Conservation (phyloP, 192 early-diverging fungal genomes). For the Rhizoclosmatium sp. region DNA sequence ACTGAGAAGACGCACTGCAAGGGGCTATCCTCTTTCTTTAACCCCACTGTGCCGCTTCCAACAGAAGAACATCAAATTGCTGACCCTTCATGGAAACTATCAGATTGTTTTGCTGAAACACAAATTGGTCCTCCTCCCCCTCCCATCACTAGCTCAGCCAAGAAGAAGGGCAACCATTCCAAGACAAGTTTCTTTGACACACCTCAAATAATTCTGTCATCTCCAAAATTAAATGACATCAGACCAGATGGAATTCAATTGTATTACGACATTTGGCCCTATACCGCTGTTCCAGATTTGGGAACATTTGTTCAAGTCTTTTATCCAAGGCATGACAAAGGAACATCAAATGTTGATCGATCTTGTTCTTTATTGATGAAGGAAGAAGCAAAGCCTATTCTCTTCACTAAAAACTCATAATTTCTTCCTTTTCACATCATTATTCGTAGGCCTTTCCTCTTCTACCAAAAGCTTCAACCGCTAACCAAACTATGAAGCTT, state of each 20-base stretch:
- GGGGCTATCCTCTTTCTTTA: neutral
- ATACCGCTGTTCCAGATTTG: neutral
- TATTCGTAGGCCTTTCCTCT: neutral
- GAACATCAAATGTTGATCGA: neutral
- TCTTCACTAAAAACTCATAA: too few species aligned
- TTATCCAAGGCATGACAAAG: neutral
- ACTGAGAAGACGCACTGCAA: neutral
- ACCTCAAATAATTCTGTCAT: too few species aligned
- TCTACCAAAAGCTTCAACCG: neutral
- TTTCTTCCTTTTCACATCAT: neutral
- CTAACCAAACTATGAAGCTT: neutral
- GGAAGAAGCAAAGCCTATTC: neutral
- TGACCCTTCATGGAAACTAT: neutral
- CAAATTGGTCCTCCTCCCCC: too few species aligned
- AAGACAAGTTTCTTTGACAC: too few species aligned
- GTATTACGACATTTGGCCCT: constrained; percentile 2
- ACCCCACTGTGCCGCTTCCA: neutral
- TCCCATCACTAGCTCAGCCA: too few species aligned
- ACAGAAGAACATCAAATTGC: neutral
- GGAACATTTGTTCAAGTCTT: neutral
- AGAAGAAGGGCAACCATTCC: too few species aligned
- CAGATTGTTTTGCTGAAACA: too few species aligned
- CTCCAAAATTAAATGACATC: neutral
- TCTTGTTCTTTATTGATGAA: constrained; percentile 15
- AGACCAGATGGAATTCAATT: neutral